Percentiles rank a stretch among this genome's conserved stretches.
Conservation (phyloP, 768 basidiomycete species). For the Collybiopsis confluens region DNA sequence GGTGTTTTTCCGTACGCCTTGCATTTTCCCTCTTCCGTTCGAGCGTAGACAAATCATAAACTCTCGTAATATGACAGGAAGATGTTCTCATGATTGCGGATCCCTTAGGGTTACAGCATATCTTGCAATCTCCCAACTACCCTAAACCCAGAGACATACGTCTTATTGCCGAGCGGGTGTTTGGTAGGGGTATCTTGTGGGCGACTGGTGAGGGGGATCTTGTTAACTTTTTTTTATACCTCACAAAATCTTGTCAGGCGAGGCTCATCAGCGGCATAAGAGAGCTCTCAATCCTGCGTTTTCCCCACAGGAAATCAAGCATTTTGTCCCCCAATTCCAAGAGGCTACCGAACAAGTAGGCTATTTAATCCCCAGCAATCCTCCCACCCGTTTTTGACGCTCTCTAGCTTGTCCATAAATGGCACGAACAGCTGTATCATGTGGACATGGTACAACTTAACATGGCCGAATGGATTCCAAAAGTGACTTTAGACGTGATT, state of each 20-base stretch:
- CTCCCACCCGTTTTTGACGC: too few relatives aligned
- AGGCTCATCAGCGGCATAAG: constrained; percentile 22
- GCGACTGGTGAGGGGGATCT: constrained; percentile 18
- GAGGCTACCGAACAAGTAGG: constrained; percentile 18
- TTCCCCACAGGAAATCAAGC: constrained; percentile 19
- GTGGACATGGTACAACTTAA: constrained; percentile 13
- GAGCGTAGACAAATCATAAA: too few relatives aligned
- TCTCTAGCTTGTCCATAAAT: constrained; percentile 20
- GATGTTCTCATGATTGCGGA: constrained; percentile 4
- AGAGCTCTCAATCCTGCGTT: constrained; percentile 31
- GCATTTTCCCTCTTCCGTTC: too few relatives aligned
- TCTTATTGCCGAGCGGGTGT: constrained; percentile 13
- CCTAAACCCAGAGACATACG: constrained; percentile 17
- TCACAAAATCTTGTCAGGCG: constrained; percentile 1
- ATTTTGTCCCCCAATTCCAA: constrained; percentile 21
- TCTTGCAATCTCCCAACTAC: constrained; percentile 23
- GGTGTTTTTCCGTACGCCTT: constrained; percentile 1
- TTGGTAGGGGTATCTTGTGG: constrained; percentile 21
- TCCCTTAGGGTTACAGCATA: constrained; percentile 16
- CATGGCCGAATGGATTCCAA: constrained; percentile 21
- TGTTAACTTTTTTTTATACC: too few relatives aligned
- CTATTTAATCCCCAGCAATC: not conserved
- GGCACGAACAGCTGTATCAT: constrained; percentile 4
- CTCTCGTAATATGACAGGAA: not conserved
- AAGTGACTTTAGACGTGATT: constrained; percentile 31